phyloP scores from a whole-genome alignment of 805 yeast species.

The Ogataea sp. region DNA sequence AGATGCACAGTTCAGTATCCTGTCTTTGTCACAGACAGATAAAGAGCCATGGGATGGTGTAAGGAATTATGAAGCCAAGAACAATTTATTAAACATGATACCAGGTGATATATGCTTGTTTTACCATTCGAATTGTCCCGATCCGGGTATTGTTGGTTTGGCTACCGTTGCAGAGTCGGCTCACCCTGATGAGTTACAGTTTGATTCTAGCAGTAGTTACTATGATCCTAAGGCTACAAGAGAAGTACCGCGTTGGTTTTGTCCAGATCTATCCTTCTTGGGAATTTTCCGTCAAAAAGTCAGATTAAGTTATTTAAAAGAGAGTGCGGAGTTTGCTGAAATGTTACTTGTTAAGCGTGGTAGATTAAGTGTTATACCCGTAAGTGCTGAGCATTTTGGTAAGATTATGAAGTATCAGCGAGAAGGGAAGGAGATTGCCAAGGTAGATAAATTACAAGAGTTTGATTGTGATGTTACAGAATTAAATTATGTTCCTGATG shows the following conservation, averaged over 20 bases:
- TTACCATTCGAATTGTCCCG: conserved; percentile 47
- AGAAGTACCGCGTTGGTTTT: conserved; percentile 47
- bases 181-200: conserved; percentile 32
- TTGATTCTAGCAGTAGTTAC: conserved; percentile 34
- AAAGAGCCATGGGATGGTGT: conserved; percentile 54
- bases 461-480: conserved; percentile 1
- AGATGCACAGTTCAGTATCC: conserved; percentile 41
- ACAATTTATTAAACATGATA: conserved; percentile 39
- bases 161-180: conserved; percentile 27
- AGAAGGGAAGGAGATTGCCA: conserved; percentile 5
- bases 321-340: conserved; percentile 24
- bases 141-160: conserved; percentile 49
- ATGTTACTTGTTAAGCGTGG: conserved; percentile 41
- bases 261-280: conserved; percentile 39
- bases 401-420: conserved; percentile 29
- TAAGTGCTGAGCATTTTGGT: conserved; percentile 33
- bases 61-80: conserved; percentile 49
- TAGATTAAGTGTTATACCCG: conserved; percentile 45
- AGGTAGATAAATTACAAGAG: neutral
- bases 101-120: conserved; percentile 40
- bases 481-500: neutral
- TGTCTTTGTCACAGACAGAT: conserved; percentile 30
- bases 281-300: conserved; percentile 36
- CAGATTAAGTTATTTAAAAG: conserved; percentile 31
- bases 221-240: conserved; percentile 37